Evolutionary conservation across 2,329 filamentous ascomycete species (phyloP).

Genomic region (Aspergillus phoenicis): DNA sequence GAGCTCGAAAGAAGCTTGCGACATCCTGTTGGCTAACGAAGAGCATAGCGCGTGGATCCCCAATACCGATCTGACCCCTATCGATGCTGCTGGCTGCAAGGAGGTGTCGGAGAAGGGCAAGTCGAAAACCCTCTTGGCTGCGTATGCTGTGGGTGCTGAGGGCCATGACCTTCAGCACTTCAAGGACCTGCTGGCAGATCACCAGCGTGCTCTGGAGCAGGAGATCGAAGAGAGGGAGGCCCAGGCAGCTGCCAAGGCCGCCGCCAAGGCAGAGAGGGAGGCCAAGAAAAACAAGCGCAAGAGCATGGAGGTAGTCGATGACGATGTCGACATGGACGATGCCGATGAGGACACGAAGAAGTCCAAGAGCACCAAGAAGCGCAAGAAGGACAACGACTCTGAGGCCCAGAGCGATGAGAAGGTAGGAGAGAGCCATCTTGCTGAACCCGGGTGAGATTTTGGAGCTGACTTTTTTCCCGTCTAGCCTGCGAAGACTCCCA

Average conservation of each 20-base stretch:
- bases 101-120: conserved; percentile 69
- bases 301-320: conserved; percentile 54
- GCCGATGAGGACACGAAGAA: conserved; percentile 53
- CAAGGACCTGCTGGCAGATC: conserved; percentile 71
- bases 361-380: conserved; percentile 69
- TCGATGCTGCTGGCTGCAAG: conserved; percentile 72
- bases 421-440: conserved; percentile 48
- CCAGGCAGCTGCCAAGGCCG: conserved; percentile 58
- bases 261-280: conserved; percentile 56
- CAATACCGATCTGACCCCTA: conserved; percentile 77
- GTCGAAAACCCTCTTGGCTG: conserved; percentile 76
- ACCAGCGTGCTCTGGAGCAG: conserved; percentile 58
- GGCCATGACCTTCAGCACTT: conserved; percentile 77
- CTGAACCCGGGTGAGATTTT: not conserved
- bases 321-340: conserved; percentile 59
- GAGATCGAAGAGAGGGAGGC: conserved; percentile 69
- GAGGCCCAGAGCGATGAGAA: conserved; percentile 72
- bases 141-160: conserved; percentile 79
- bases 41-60: conserved; percentile 78
- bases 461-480: conserved; percentile 24
- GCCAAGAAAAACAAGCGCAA: conserved; percentile 54
- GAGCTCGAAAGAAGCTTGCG: not conserved
- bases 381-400: conserved; percentile 70
- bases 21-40: conserved; percentile 17
- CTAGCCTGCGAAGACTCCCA: conserved; percentile 67